phyloP scores from a whole-genome alignment of 2,329 filamentous ascomycete species.

The Alternaria viburni region DNA sequence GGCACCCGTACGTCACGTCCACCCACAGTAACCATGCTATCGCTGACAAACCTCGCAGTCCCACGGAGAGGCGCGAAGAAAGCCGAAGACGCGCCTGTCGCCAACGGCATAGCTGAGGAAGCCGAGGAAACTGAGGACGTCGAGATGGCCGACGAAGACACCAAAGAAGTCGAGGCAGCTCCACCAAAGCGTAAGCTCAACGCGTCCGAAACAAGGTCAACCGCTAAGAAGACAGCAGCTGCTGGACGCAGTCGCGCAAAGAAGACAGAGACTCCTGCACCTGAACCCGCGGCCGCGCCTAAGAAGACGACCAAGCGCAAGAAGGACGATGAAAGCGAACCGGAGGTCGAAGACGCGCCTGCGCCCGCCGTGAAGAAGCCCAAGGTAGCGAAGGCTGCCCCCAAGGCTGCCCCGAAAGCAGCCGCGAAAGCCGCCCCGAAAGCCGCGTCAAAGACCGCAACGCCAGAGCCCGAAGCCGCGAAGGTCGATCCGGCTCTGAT shows the following conservation, averaged over 20 bases:
- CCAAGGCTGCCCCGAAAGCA: slow-evolving; percentile 19
- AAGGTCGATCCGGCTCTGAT: slow-evolving; percentile 19
- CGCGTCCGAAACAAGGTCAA: slow-evolving; percentile 11
- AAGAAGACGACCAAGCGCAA: slow-evolving; percentile 39
- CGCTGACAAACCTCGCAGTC: slow-evolving; percentile 22
- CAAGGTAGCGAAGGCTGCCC: slow-evolving; percentile 27
- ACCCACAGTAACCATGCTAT: slow-evolving; percentile 14
- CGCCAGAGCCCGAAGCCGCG: slow-evolving; percentile 12
- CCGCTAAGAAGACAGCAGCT: slow-evolving; percentile 18
- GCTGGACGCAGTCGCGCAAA: slow-evolving; percentile 35
- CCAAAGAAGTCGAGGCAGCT: slow-evolving; percentile 7
- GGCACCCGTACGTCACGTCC: slow-evolving; percentile 38
- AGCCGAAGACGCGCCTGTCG: slow-evolving; percentile 21
- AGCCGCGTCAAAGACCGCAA: slow-evolving; percentile 15
- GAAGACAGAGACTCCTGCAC: slow-evolving; percentile 32
- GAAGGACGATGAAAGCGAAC: slow-evolving; percentile 35
- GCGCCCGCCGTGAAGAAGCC: slow-evolving; percentile 34
- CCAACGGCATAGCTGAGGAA: slow-evolving; percentile 18
- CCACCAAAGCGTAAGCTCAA: slow-evolving; percentile 21
- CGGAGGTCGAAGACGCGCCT: slow-evolving; percentile 22
- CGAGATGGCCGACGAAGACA: slow-evolving; percentile 5
- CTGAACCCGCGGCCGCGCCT: slow-evolving; percentile 18
- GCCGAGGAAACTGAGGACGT: slow-evolving; percentile 7
- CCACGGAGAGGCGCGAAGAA: slow-evolving; percentile 35
- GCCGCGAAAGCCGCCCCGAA: slow-evolving; percentile 15